phyloP scores from a whole-genome alignment of 2,329 filamentous ascomycete genomes.

The Colletotrichum scovillei region DNA sequence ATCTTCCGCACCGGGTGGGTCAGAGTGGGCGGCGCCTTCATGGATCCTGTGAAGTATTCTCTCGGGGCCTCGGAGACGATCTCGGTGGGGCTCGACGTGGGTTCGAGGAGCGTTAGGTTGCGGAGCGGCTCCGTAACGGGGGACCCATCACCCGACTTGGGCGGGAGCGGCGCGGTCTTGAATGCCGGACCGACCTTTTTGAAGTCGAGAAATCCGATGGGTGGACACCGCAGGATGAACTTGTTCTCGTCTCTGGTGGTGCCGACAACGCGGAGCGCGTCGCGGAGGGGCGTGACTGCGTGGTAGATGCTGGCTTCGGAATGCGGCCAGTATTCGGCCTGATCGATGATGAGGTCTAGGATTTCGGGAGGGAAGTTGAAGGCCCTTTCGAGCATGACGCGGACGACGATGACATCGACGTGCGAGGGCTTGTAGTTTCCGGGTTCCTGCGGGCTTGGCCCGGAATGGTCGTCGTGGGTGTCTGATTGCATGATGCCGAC shows the following conservation, averaged over 20 bases:
- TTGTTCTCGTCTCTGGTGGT: constrained; percentile 42
- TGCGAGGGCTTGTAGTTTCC: constrained; percentile 49
- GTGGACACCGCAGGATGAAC: constrained; percentile 49
- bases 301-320: constrained; percentile 49
- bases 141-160: constrained; percentile 19
- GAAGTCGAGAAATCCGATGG: constrained; percentile 46
- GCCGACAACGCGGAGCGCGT: constrained; percentile 40
- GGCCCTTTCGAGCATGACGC: constrained; percentile 57
- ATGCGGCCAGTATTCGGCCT: constrained; percentile 72
- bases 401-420: constrained; percentile 62
- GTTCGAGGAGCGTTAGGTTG: constrained; percentile 20
- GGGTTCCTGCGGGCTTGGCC: not conserved
- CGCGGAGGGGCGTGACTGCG: constrained; percentile 25
- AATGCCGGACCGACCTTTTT: constrained; percentile 19
- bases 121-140: constrained; percentile 8
- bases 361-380: constrained; percentile 64
- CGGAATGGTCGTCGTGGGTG: not conserved
- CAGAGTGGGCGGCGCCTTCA: constrained; percentile 43
- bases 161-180: constrained; percentile 25
- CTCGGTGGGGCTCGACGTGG: not conserved
- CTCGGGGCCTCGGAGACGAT: constrained; percentile 12
- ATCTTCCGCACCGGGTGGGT: constrained; percentile 68
- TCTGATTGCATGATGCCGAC: constrained; percentile 3
- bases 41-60: constrained; percentile 47
- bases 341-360: constrained; percentile 66